phyloP scores from a whole-genome alignment of 1,284 basidiomycete species.

The Trametes sp. region DNA sequence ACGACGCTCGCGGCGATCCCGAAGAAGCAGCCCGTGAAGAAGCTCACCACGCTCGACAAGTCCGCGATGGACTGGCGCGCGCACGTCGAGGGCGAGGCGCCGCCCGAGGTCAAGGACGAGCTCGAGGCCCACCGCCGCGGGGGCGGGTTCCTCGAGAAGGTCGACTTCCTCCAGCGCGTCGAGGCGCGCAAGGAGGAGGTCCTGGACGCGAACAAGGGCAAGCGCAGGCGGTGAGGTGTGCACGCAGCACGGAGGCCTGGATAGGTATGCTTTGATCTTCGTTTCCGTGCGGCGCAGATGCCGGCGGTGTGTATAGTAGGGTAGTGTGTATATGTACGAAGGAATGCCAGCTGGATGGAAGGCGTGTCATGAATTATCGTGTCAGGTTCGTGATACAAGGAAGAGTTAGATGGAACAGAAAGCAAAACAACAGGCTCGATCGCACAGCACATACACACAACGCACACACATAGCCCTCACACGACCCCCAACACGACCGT shows the following conservation, averaged over 20 bases:
- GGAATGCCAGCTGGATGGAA: neutral
- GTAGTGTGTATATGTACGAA: slow-evolving; percentile 1
- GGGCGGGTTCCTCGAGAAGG: slow-evolving; percentile 83
- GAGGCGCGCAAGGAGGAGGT: slow-evolving; percentile 72
- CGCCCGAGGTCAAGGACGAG: slow-evolving; percentile 63
- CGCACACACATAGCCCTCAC: slow-evolving; percentile 43
- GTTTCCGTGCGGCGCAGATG: neutral
- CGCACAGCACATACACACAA: slow-evolving; percentile 1
- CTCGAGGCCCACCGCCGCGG: slow-evolving; percentile 75
- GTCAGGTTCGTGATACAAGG: slow-evolving; percentile 5
- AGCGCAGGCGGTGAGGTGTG: slow-evolving; percentile 54
- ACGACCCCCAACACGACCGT: slow-evolving; percentile 80
- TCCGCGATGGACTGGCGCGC: slow-evolving; percentile 84
- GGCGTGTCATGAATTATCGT: slow-evolving; percentile 7
- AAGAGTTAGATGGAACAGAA: neutral
- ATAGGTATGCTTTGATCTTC: neutral
- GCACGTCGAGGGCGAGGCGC: slow-evolving; percentile 58
- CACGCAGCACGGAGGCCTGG: neutral
- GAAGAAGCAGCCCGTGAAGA: slow-evolving; percentile 62
- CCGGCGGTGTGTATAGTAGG: slow-evolving; percentile 19
- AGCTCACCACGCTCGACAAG: slow-evolving; percentile 82
- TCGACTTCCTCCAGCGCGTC: slow-evolving; percentile 80
- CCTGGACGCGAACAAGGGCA: slow-evolving; percentile 63
- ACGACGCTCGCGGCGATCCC: slow-evolving; percentile 59
- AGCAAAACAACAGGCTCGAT: slow-evolving; percentile 6